phyloP scores from a whole-genome alignment of 495 filamentous ascomycete species.

The Haplographium delicatum region DNA sequence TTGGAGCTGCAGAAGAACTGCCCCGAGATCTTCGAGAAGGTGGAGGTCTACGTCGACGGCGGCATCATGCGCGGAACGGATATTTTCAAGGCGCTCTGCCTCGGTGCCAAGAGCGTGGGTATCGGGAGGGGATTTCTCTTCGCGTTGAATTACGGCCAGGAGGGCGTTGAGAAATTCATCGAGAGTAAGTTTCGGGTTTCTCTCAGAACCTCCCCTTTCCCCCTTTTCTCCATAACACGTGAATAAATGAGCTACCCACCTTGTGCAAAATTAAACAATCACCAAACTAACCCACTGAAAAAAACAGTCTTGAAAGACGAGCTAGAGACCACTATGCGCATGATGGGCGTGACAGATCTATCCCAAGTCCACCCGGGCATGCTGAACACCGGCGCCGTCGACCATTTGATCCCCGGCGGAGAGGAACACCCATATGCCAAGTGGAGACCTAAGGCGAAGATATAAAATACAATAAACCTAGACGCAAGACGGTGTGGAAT shows the following conservation, averaged over 20 bases:
- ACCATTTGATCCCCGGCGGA: conserved; percentile 55
- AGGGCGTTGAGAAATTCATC: conserved; percentile 63
- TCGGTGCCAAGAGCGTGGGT: conserved; percentile 60
- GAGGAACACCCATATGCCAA: conserved; percentile 60
- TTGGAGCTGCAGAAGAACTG: conserved; percentile 59
- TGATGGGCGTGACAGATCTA: conserved; percentile 68
- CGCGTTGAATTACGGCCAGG: conserved; percentile 63
- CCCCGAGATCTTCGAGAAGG: conserved; percentile 52
- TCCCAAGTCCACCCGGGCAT: conserved; percentile 64
- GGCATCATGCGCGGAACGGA: conserved; percentile 60
- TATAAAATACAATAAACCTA: conserved; percentile 12
- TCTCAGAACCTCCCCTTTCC: no score
- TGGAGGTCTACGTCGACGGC: conserved; percentile 65
- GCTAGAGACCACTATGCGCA: conserved; percentile 71
- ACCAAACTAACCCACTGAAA: no score
- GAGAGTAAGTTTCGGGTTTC: conserved; percentile 39
- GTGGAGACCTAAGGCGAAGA: conserved; percentile 30
- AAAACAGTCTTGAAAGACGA: conserved; percentile 66
- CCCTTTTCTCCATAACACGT: neutral
- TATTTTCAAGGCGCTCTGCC: conserved; percentile 63
- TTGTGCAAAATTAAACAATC: no score
- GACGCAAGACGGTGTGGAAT: no score
- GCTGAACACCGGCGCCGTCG: conserved; percentile 65
- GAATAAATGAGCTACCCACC: no score
- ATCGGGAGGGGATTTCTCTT: conserved; percentile 61